Evolutionary conservation across 2,329 filamentous ascomycete genomes (phyloP).

Genomic region (Aspergillus calidoustus): DNA sequence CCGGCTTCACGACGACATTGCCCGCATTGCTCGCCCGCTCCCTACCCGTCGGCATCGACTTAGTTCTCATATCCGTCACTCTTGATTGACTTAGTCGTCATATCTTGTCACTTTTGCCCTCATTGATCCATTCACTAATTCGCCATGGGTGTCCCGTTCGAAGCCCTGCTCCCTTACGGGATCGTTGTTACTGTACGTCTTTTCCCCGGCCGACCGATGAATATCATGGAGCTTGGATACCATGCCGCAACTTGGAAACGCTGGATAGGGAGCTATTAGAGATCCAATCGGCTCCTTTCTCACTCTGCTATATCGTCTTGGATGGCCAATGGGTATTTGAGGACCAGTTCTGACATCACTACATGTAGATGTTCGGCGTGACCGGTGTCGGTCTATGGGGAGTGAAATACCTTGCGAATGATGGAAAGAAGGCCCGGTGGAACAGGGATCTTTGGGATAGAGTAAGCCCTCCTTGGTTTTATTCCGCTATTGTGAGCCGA

Average conservation of each 20-base stretch:
- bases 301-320: background rate
- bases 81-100: background rate
- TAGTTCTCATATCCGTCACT: background rate
- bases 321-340: background rate
- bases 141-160: conserved; percentile 68
- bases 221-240: background rate
- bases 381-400: conserved; percentile 62
- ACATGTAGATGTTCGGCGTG: conserved; percentile 70
- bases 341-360: conserved; percentile 27
- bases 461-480: conserved; percentile 48
- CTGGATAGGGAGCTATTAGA: background rate
- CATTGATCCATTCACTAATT: conserved; percentile 13
- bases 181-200: conserved; percentile 64
- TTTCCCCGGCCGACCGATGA: conserved; percentile 25
- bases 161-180: conserved; percentile 67
- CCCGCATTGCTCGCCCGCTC: conserved; percentile 20
- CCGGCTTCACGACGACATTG: conserved; percentile 22
- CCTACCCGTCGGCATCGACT: background rate
- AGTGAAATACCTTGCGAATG: conserved; percentile 65
- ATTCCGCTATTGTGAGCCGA: background rate
- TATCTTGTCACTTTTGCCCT: background rate
- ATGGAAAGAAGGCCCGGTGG: conserved; percentile 64
- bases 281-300: background rate
- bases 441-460: conserved; percentile 68
- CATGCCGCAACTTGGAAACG: background rate